These are phyloP conservation scores for Cladosporium phlei DNA, from an alignment of 2,329 filamentous ascomycete species.

Conservation along the genomic window DNA sequence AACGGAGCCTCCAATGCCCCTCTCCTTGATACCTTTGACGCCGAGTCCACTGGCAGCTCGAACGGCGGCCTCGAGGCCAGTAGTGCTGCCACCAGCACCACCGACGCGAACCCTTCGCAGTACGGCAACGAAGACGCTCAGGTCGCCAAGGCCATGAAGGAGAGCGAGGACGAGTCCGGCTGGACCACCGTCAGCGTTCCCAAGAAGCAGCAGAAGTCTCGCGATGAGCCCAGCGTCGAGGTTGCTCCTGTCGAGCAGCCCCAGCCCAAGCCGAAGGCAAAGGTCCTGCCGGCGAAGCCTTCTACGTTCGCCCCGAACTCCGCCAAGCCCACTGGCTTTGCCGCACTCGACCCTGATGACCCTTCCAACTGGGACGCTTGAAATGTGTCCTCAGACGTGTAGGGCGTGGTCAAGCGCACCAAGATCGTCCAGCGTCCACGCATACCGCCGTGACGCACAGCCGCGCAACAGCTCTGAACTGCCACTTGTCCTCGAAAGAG, in stretches of 20 bases:
- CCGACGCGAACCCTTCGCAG: slow-evolving; percentile 36
- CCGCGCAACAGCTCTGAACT: too few species aligned
- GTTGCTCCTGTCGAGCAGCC: slow-evolving; percentile 12
- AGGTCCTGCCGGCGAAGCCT: slow-evolving; percentile 16
- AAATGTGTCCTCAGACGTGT: neutral
- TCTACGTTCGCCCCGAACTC: slow-evolving; percentile 12
- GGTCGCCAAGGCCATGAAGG: slow-evolving; percentile 46
- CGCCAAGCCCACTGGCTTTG: slow-evolving; percentile 21
- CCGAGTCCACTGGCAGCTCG: slow-evolving; percentile 37
- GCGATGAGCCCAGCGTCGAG: slow-evolving; percentile 23
- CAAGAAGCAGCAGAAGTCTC: slow-evolving; percentile 53
- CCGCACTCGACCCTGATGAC: slow-evolving; percentile 23
- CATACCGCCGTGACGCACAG: too few species aligned
- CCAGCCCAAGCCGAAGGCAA: slow-evolving; percentile 9
- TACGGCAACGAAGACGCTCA: slow-evolving; percentile 55
- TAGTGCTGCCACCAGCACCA: slow-evolving; percentile 35
- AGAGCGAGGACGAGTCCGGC: slow-evolving; percentile 48
- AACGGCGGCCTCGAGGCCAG: slow-evolving; percentile 34
- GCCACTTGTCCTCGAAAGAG: too few species aligned
- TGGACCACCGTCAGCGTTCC: slow-evolving; percentile 58
- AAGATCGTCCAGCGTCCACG: too few species aligned
- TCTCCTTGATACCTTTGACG: slow-evolving; percentile 50
- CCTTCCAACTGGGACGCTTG: slow-evolving; percentile 25
- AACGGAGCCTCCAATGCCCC: slow-evolving; percentile 20
- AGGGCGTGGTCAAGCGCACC: neutral